Evolutionary conservation across 768 basidiomycete genomes (phyloP).

Genomic region (Leccinum uliginosum): DNA sequence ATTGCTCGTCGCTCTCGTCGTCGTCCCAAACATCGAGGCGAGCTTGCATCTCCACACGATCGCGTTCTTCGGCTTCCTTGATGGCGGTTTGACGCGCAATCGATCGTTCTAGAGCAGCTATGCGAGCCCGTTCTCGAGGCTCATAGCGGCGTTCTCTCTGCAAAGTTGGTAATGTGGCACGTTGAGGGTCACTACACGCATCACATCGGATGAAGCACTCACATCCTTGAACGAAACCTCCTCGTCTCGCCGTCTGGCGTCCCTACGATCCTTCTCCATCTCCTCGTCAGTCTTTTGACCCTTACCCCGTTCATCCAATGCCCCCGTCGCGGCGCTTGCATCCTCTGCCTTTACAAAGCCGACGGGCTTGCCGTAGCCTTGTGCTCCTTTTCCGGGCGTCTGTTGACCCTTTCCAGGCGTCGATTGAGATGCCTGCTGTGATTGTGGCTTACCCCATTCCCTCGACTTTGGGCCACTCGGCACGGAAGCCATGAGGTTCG

Average conservation of each 20-base stretch:
- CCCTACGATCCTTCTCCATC: slow-evolving; percentile 76
- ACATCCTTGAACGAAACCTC: slow-evolving; percentile 87
- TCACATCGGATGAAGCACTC: slow-evolving; percentile 31
- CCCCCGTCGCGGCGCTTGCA: slow-evolving; percentile 33
- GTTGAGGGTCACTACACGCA: background rate
- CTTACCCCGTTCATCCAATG: slow-evolving; percentile 34
- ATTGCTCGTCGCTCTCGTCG: slow-evolving; percentile 88
- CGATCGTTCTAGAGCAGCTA: slow-evolving; percentile 70
- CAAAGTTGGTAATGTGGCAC: background rate
- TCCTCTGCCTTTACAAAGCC: slow-evolving; percentile 77
- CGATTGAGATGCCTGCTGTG: slow-evolving; percentile 34
- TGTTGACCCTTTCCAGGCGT: slow-evolving; percentile 38
- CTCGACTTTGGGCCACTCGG: slow-evolving; percentile 75
- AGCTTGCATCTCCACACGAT: slow-evolving; percentile 73
- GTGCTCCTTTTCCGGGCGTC: slow-evolving; percentile 62
- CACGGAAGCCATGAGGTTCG: slow-evolving; percentile 35
- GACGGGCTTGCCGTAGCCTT: slow-evolving; percentile 75
- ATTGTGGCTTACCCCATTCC: slow-evolving; percentile 67
- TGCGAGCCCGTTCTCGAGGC: slow-evolving; percentile 78
- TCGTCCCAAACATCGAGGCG: slow-evolving; percentile 88
- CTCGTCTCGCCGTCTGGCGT: slow-evolving; percentile 69
- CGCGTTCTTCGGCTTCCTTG: slow-evolving; percentile 75
- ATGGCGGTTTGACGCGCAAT: slow-evolving; percentile 68
- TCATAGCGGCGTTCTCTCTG: slow-evolving; percentile 95
- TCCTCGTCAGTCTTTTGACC: slow-evolving; percentile 80